Evolutionary conservation across 1,139 yeast species (phyloP), one percentile per base, ranked within the genome.

Genomic region (Saccharomyces hybrid): DNA sequence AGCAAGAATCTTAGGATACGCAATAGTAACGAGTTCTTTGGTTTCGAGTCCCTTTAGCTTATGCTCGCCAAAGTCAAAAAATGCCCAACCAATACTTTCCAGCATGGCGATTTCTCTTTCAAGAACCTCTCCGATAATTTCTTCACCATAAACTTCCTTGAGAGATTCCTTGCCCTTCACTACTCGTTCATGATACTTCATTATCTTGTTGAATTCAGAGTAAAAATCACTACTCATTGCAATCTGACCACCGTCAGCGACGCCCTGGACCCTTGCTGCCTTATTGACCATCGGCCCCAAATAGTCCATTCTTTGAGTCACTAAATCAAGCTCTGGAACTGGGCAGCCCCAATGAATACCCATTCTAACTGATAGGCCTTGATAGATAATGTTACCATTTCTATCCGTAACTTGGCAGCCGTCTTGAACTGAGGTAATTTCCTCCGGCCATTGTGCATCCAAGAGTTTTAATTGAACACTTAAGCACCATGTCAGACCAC

Each of bases 311-410:
- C 99, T 83, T 60, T 91, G 82, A 0, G 99, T 93, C 54, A 91
- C 90, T 55, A 93, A 86, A 75, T 93, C 99, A 4, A 88, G 82
- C 68, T 95, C 99, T 65, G 96, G 89, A 49, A 93, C 97, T 0
- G 99, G 99, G 1, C 87, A 78, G 55, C 99, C 99, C 96, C 98
- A 93, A 70, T 93, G 98, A 51, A 89, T 81, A 58, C 99, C 99
- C 98, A 93, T 93, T 66, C 99, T 81, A 9, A 93, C 99, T 0
- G 96, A 86, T 52, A 93, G 74, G 1, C 99, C 99, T 56, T 95
- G 77, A 70, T 85, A 93, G 6, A 93, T 79, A 0, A 82, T 69
- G 47, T 75, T 77, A 1, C 86, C 87, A 13, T 78, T 70, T 8
- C 77, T 77, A 69, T 89, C 96, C 14, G 84, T 77, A 2, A 91